Base-by-base conservation (phyloP, 164 flowering plant genomes). In the Tetrastigma voinierianum region DNA sequence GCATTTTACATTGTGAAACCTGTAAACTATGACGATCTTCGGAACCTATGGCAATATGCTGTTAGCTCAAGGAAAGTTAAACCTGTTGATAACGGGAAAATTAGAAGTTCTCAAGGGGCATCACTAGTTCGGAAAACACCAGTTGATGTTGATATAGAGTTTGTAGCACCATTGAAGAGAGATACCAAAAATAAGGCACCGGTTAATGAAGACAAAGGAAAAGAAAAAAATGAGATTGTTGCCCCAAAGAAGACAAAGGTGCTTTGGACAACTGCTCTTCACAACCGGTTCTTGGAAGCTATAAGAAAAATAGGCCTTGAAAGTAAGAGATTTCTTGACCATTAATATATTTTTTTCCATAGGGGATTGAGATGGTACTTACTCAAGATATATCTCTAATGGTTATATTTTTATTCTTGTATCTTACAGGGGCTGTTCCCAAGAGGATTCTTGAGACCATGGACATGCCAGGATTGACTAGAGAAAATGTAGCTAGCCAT, bases 401-500 rank as follows among this genome's bases (percentile, higher is more conserved):
- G 10, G 2, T 18, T 45, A 10, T 14, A 4, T 53, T 10, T 51
- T 49, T 4, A 18, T 18, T 62, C 59, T 17, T 16, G 46, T 47
- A 20, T 16, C 11, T 15, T 25, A 1, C 70, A 84, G 87, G 59
- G 61, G 83, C 83, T 62, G 79, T 79, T 14, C 87, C 87, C 0
- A 84, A 79, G 76, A 81, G 23, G 64, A 81, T 84, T 70, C 80
- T 81, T 11, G 82, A 79, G 62, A 57, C 67, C 52, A 84, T 84
- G 87, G 70, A 72, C 47, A 68, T 72, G 7, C 82, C 80, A 0
- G 83, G 82, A 14, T 68, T 84, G 24, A 79, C 85, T 19, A 81
- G 83, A 67, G 82, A 77, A 67, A 77, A 81, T 68, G 73, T 84
- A 1, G 85, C 87, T 6, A 84, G 87, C 54, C 85, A 84, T 66